A percentile compares a stretch with the other conserved stretches of the same genome.
phyloP scores from a whole-genome alignment of 2,329 filamentous ascomycete species.

The Fusarium poae region DNA sequence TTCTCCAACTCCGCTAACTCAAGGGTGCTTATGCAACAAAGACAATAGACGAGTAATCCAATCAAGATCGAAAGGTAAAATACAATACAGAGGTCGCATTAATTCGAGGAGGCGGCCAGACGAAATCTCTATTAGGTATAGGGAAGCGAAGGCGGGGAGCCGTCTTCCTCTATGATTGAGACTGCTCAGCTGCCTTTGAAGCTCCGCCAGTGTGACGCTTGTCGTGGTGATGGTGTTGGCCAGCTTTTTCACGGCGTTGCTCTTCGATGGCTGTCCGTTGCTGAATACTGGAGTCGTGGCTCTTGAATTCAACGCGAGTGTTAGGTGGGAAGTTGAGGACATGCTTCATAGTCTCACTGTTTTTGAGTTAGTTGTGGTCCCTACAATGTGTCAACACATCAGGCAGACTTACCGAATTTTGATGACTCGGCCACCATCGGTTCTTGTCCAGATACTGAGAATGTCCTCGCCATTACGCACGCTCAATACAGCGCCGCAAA shows the following conservation, averaged over 20 bases:
- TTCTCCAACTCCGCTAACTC: constrained; percentile 37
- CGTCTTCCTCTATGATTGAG: constrained; percentile 25
- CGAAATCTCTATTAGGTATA: too few species aligned
- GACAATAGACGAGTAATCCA: constrained; percentile 29
- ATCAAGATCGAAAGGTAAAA: constrained; percentile 35
- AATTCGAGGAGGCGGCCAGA: not conserved
- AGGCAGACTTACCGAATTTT: constrained; percentile 84
- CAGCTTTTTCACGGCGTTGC: constrained; percentile 85
- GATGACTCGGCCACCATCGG: constrained; percentile 91
- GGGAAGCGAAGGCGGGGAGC: not conserved
- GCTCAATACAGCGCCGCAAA: constrained; percentile 94
- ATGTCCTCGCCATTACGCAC: constrained; percentile 97
- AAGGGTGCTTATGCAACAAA: constrained; percentile 34
- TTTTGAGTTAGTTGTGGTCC: constrained; percentile 38
- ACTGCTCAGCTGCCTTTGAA: constrained; percentile 53
- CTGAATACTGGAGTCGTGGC: constrained; percentile 94
- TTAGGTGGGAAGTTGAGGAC: constrained; percentile 87
- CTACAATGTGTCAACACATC: not conserved
- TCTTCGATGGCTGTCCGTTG: constrained; percentile 92
- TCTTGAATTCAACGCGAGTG: constrained; percentile 94
- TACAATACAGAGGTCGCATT: constrained; percentile 43
- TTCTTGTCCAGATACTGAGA: constrained; percentile 96
- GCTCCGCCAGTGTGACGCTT: constrained; percentile 53
- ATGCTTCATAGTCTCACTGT: constrained; percentile 92
- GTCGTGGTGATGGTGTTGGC: constrained; percentile 60